These are phyloP conservation scores for Malassezia vespertilionis DNA, from an alignment of 1,284 basidiomycete species.

Conservation along the genomic window DNA sequence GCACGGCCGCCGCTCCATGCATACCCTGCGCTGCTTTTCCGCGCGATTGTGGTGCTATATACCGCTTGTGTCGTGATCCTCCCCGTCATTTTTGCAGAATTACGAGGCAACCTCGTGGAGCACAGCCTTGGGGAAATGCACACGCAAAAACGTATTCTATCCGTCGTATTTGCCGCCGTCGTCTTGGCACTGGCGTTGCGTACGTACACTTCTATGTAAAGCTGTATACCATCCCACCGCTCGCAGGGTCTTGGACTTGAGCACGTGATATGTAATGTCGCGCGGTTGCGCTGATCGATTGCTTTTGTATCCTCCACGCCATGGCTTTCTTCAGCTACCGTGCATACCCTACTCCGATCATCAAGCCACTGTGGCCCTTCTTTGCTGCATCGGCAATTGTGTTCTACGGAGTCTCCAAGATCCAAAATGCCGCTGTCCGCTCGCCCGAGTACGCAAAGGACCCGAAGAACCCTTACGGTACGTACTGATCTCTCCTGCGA, in stretches of 20 bases:
- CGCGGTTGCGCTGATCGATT: not conserved
- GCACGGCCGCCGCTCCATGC: conserved; percentile 20
- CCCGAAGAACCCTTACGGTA: conserved; percentile 46
- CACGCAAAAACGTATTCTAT: not conserved
- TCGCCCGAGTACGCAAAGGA: conserved; percentile 41
- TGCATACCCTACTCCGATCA: conserved; percentile 43
- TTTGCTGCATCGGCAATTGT: conserved; percentile 36
- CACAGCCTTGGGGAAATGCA: not conserved
- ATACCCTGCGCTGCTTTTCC: conserved; percentile 28
- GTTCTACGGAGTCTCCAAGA: conserved; percentile 36
- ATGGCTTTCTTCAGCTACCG: conserved; percentile 43
- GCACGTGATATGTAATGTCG: conserved; percentile 8
- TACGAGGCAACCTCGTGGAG: not conserved
- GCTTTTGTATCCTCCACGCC: not conserved
- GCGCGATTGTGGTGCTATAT: conserved; percentile 33
- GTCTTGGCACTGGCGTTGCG: not conserved
- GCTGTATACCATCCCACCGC: conserved; percentile 14
- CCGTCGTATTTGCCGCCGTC: not conserved
- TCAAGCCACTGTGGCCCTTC: conserved; percentile 45
- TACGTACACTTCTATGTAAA: not conserved
- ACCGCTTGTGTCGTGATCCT: conserved; percentile 43
- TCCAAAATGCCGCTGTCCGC: conserved; percentile 33
- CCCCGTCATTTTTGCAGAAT: conserved; percentile 43
- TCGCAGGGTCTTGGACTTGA: no score
- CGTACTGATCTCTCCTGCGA: not conserved